Conservation (phyloP, 2,329 filamentous ascomycete genomes). For the Verticillium dahliae region DNA sequence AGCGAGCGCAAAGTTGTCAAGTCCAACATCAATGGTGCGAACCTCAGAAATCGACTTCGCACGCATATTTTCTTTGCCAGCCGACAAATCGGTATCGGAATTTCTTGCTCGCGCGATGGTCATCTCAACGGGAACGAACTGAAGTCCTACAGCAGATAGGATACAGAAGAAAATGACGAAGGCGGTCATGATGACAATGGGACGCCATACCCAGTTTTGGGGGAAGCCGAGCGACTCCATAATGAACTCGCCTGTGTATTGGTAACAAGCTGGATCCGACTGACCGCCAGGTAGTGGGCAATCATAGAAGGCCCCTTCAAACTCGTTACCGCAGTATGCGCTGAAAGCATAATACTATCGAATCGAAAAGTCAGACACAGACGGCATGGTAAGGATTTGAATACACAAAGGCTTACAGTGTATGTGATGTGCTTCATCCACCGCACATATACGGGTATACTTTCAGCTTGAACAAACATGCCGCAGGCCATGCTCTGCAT, state of each 20-base stretch:
- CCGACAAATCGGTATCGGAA: slow-evolving; percentile 55
- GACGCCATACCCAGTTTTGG: slow-evolving; percentile 57
- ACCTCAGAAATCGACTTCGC: slow-evolving; percentile 43
- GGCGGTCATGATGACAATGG: slow-evolving; percentile 55
- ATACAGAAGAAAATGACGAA: slow-evolving; percentile 59
- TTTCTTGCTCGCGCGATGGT: slow-evolving; percentile 57
- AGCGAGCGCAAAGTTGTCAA: slow-evolving; percentile 57
- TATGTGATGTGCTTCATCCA: slow-evolving; percentile 69
- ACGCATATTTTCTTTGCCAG: slow-evolving; percentile 64
- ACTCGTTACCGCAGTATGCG: slow-evolving; percentile 67
- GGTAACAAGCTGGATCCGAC: slow-evolving; percentile 56
- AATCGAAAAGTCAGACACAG: too few relatives aligned
- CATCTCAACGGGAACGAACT: slow-evolving; percentile 61
- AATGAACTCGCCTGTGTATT: slow-evolving; percentile 65
- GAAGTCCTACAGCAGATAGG: slow-evolving; percentile 54
- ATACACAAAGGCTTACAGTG: slow-evolving; percentile 32
- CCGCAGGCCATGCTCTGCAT: slow-evolving; percentile 70
- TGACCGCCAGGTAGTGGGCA: slow-evolving; percentile 60
- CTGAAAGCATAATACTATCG: slow-evolving; percentile 62
- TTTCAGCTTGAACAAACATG: slow-evolving; percentile 68
- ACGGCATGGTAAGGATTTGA: slow-evolving; percentile 16
- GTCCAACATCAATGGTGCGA: slow-evolving; percentile 56
- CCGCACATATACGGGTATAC: slow-evolving; percentile 69
- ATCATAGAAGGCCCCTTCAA: slow-evolving; percentile 64
- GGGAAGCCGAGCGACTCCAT: slow-evolving; percentile 65